phyloP scores from a whole-genome alignment of 1,284 basidiomycete species.

The Porodaedalea pini region DNA sequence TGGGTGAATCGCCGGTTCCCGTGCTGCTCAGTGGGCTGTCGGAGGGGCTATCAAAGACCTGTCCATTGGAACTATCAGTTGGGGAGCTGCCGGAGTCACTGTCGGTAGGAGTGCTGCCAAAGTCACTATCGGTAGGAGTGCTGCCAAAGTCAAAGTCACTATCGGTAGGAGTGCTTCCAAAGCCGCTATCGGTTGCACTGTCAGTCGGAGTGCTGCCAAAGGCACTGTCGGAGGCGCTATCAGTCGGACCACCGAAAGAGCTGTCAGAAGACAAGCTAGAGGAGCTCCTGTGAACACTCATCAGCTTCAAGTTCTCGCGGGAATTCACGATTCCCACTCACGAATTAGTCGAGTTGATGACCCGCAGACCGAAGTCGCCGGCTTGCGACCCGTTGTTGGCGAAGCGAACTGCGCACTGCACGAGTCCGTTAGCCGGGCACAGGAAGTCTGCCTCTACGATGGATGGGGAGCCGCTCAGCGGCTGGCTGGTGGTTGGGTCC shows the following conservation, averaged over 20 bases:
- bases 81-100: background rate
- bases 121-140: background rate
- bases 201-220: background rate
- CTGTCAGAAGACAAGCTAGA: too few relatives aligned
- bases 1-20: too few relatives aligned
- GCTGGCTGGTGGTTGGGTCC: background rate
- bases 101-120: background rate
- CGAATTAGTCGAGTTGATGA: background rate
- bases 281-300: background rate
- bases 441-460: background rate
- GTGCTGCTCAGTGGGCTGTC: too few relatives aligned
- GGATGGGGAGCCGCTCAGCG: background rate
- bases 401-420: conserved; percentile 1
- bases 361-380: background rate
- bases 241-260: too few relatives aligned
- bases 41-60: too few relatives aligned
- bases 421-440: conserved; percentile 11
- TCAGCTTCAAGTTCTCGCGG: background rate
- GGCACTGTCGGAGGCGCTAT: too few relatives aligned
- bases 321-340: background rate
- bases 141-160: background rate
- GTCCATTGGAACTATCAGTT: background rate
- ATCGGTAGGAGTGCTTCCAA: background rate
- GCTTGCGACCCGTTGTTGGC: background rate
- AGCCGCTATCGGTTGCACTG: background rate